A percentile compares a stretch with the other conserved stretches of the same genome.
phyloP scores from a whole-genome alignment of 2,329 filamentous ascomycete species.

The Zelopaecilomyces penicillatus region DNA sequence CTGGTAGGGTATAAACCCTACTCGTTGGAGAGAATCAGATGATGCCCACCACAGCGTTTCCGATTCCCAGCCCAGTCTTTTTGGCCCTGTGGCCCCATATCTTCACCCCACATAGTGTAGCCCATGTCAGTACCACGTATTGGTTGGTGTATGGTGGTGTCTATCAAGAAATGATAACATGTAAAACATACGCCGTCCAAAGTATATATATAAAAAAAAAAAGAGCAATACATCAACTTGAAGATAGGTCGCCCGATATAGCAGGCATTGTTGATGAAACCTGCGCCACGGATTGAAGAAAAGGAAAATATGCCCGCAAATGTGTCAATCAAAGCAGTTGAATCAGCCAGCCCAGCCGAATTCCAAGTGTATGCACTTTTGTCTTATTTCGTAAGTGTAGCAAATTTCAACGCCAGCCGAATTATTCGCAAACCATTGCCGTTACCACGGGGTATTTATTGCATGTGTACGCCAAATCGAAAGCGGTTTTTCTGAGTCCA shows the following conservation, averaged over 20 bases:
- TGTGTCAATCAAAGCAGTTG: constrained; percentile 7
- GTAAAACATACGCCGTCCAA: no score
- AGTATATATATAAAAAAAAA: no score
- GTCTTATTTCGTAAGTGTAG: constrained; percentile 6
- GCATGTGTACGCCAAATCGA: constrained; percentile 17
- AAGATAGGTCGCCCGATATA: neutral
- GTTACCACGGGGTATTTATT: constrained; percentile 20
- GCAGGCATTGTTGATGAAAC: no score
- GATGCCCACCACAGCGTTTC: no score
- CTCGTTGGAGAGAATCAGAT: no score
- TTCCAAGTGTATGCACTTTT: constrained; percentile 3
- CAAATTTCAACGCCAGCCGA: constrained; percentile 8
- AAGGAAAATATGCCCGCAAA: constrained; percentile 4
- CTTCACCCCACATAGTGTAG: no score
- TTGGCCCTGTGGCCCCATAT: no score
- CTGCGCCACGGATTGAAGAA: neutral
- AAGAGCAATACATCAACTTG: neutral
- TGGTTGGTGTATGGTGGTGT: no score
- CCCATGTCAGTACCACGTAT: no score
- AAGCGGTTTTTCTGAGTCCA: constrained; percentile 8
- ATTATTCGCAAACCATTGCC: constrained; percentile 6
- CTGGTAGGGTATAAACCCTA: no score
- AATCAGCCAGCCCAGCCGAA: constrained; percentile 3
- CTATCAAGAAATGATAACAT: no score
- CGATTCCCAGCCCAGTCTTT: no score